Base-by-base conservation (phyloP, 1,284 basidiomycete genomes). In the Trametes sp. region DNA sequence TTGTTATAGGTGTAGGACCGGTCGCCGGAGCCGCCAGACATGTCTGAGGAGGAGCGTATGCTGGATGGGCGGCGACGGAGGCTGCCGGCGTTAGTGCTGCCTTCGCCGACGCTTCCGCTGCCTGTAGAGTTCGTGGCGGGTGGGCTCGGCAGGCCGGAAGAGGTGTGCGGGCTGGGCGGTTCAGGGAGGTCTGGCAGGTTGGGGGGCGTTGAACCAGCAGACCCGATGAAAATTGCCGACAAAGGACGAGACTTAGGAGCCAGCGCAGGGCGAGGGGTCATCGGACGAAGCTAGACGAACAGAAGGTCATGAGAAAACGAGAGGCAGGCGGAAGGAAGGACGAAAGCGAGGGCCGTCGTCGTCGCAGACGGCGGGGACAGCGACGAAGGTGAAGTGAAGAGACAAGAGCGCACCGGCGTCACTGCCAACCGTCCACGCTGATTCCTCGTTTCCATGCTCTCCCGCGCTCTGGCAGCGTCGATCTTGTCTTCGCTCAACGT, bases 41-140 rank as follows among this genome's bases (percentile, higher is more conserved):
- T 82, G 59, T 73, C 71, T 59, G 74, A 64, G 36, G 59, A 69
- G 19, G 70, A 66, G 51, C 69, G 67, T 7, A 67, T 63, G 46
- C 68, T 70, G 53, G 77, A 75, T 26, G 74, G 74, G 57, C 80
- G 78, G 61, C 76, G 75, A 65, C 82, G 79, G 63, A 81, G 65
- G 69, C 80, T 81, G 62, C 85, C 82, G 42, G 80, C 73, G 63
- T 79, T 81, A 31, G 83, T 81, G 68, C 83, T 86, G 61, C 79
- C 80, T 63, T 88, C 87, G 54, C 87, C 88, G 2, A 85, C 85
- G 70, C 90, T 91, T 53, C 89, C 89, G 73, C 90, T 91, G 28
- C 89, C 90, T 2, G 90, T 91, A 21, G 90, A 92, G 71, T 92
- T 92, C 26, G 91, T 90, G 41, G 89, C 90, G 45, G 90, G 90